phyloP scores from a whole-genome alignment of 2,329 filamentous ascomycete species.

The Phialophora expanda region DNA sequence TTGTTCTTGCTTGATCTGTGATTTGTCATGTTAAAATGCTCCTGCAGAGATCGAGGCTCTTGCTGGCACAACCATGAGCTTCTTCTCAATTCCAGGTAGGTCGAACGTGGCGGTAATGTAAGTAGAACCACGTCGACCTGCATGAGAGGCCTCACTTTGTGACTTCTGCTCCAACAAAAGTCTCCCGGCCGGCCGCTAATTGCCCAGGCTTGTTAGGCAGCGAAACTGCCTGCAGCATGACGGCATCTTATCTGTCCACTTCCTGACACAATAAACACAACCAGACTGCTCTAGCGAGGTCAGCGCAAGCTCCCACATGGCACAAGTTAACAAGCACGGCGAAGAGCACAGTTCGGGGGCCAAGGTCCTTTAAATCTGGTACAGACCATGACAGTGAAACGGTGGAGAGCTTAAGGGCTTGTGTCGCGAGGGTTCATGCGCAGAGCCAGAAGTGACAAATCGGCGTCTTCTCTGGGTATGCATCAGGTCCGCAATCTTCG shows the following conservation, averaged over 20 bases:
- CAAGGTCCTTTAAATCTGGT: slow-evolving; percentile 27
- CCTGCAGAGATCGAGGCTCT: not conserved
- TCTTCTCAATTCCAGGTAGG: slow-evolving; percentile 9
- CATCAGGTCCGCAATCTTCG: slow-evolving; percentile 31
- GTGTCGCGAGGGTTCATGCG: slow-evolving; percentile 29
- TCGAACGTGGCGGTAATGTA: not conserved
- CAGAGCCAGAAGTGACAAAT: slow-evolving; percentile 28
- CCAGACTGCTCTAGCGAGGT: not conserved
- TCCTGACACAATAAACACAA: slow-evolving; percentile 6
- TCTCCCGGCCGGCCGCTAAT: not conserved
- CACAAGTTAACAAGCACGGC: slow-evolving; percentile 5
- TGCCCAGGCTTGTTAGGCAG: slow-evolving; percentile 32
- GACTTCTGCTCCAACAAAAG: slow-evolving; percentile 15
- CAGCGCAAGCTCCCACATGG: slow-evolving; percentile 8
- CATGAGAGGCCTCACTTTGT: slow-evolving; percentile 29
- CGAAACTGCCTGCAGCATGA: slow-evolving; percentile 32
- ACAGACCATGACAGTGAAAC: slow-evolving; percentile 26
- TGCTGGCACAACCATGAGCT: not conserved
- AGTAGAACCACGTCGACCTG: slow-evolving; percentile 32
- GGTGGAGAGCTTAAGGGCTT: slow-evolving; percentile 28
- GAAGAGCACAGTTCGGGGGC: slow-evolving; percentile 13
- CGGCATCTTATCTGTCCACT: slow-evolving; percentile 21
- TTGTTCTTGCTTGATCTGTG: not conserved
- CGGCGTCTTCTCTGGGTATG: slow-evolving; percentile 30
- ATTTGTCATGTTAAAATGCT: slow-evolving; percentile 6